Evolutionary conservation across 2,329 filamentous ascomycete genomes (phyloP).

Genomic region (Clathrospora elynae): DNA sequence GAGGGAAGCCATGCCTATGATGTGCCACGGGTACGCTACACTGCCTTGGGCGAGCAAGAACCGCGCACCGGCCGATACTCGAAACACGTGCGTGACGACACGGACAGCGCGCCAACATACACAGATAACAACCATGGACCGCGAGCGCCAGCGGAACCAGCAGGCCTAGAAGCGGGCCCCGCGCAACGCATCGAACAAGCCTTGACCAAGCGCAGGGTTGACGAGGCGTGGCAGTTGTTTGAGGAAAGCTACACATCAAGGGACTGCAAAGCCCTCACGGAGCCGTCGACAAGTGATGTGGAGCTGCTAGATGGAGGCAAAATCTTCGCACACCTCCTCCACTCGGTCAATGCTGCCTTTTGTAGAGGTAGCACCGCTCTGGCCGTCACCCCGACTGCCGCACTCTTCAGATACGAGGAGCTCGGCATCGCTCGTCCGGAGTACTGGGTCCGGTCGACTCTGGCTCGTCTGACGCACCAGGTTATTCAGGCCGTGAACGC

Average conservation of each 20-base stretch:
- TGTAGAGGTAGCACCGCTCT: slow-evolving; percentile 14
- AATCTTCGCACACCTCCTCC: slow-evolving; percentile 33
- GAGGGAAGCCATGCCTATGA: slow-evolving; percentile 4
- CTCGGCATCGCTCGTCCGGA: slow-evolving; percentile 31
- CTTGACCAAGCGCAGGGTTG: slow-evolving; percentile 11
- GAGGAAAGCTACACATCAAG: slow-evolving; percentile 33
- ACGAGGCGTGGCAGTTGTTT: slow-evolving; percentile 39
- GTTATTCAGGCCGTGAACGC: slow-evolving; percentile 24
- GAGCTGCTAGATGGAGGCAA: slow-evolving; percentile 19
- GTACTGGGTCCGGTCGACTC: slow-evolving; percentile 25
- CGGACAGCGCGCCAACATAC: not conserved
- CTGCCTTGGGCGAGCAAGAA: no score
- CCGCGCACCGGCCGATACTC: no score
- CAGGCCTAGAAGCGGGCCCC: no score
- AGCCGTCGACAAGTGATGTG: slow-evolving; percentile 28
- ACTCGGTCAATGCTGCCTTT: slow-evolving; percentile 21
- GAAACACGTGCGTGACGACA: slow-evolving; percentile 10
- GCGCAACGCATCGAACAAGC: not conserved
- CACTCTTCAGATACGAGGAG: slow-evolving; percentile 39
- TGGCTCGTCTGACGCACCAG: slow-evolving; percentile 34
- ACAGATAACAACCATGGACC: not conserved
- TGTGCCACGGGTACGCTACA: no score
- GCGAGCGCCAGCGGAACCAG: no score
- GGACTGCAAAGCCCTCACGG: slow-evolving; percentile 36
- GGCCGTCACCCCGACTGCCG: slow-evolving; percentile 28